phyloP scores from a whole-genome alignment of 805 yeast species.

The Candida patagonica region DNA sequence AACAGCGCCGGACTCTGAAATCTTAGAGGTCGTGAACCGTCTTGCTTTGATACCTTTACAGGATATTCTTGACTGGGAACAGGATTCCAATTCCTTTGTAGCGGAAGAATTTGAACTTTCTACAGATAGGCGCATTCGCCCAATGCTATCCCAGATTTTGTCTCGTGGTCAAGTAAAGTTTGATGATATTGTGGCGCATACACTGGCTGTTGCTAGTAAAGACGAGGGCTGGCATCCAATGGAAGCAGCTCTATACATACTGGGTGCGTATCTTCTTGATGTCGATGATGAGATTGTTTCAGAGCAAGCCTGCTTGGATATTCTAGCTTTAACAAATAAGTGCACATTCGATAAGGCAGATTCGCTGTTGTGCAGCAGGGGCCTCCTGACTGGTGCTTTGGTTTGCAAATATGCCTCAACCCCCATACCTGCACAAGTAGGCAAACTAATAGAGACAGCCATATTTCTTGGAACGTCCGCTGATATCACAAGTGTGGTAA shows the following conservation, averaged over 20 bases:
- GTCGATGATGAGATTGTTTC: constrained; percentile 1
- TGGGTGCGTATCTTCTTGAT: constrained; percentile 5
- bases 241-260: constrained; percentile 6
- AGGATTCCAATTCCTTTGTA: constrained; percentile 61
- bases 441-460: constrained; percentile 10
- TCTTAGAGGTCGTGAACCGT: not conserved
- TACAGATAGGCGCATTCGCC: constrained; percentile 47
- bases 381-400: constrained; percentile 15
- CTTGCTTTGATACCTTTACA: not conserved
- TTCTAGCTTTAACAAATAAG: not conserved
- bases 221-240: constrained; percentile 2
- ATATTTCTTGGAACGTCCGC: not conserved
- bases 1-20: not conserved
- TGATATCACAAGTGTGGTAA: constrained; percentile 1
- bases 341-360: not conserved
- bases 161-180: constrained; percentile 2
- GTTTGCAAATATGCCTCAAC: constrained; percentile 15
- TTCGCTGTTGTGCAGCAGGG: constrained; percentile 12
- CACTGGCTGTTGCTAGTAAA: not conserved
- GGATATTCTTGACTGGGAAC: constrained; percentile 31
- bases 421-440: constrained; percentile 8
- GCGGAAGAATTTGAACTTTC: constrained; percentile 67
- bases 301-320: not conserved
- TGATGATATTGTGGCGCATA: constrained; percentile 3
- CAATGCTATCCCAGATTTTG: constrained; percentile 31